These are phyloP conservation scores for Globisporangium megalacanthum DNA, from an alignment of 352 stramenopile species.

Conservation along the genomic window DNA sequence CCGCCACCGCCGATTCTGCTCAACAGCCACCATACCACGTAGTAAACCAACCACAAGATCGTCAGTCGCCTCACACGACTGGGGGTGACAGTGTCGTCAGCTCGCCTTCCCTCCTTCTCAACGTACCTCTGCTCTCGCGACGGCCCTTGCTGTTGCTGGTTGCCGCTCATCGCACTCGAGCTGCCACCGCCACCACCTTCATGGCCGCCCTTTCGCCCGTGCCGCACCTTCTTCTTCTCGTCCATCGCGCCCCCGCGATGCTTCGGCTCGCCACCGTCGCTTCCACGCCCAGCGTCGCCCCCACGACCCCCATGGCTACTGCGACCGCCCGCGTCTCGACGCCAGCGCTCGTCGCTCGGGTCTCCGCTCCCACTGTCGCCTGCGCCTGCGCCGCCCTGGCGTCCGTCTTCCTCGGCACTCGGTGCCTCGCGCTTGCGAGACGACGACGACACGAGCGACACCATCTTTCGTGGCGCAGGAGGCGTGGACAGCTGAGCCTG, in stretches of 20 bases:
- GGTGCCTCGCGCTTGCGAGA: conserved; percentile 54
- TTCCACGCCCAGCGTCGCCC: conserved; percentile 2
- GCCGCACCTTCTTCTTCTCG: conserved; percentile 44
- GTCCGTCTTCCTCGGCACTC: conserved; percentile 7
- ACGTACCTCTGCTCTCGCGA: conserved; percentile 55
- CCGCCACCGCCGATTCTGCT: conserved; percentile 5
- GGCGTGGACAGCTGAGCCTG: not conserved
- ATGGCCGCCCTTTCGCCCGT: conserved; percentile 31
- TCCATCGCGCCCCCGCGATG: conserved; percentile 18
- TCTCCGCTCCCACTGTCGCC: conserved; percentile 4
- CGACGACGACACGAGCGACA: conserved; percentile 64
- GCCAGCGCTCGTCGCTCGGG: conserved; percentile 7
- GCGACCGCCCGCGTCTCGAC: not conserved
- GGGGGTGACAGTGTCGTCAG: too few species aligned
- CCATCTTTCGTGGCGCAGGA: conserved; percentile 48
- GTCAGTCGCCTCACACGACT: not conserved
- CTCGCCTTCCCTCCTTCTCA: not conserved
- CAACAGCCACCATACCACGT: conserved; percentile 1
- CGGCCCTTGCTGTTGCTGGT: conserved; percentile 26
- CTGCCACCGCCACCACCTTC: conserved; percentile 8
- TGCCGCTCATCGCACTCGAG: conserved; percentile 8
- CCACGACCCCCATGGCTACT: conserved; percentile 5
- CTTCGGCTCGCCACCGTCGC: conserved; percentile 10
- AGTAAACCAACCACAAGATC: not conserved
- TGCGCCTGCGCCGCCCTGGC: not conserved